Percentiles rank a stretch among this genome's conserved stretches.
These are phyloP conservation scores for Kwoniella heveanensis DNA, from an alignment of 768 basidiomycete genomes.

Conservation along the genomic window DNA sequence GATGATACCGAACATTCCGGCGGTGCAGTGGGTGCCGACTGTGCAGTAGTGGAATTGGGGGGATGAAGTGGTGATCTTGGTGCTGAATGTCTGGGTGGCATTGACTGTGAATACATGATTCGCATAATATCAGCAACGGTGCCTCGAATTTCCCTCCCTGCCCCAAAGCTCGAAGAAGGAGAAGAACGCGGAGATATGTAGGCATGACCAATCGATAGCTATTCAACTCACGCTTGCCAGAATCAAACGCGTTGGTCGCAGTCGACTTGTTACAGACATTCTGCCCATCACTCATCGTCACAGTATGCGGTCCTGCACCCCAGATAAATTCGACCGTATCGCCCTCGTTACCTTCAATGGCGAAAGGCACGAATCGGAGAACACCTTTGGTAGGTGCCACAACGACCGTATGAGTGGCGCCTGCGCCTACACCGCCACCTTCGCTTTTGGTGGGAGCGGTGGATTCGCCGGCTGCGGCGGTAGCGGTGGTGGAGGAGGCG, in stretches of 20 bases:
- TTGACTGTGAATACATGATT: conserved; percentile 29
- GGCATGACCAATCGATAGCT: too few relatives aligned
- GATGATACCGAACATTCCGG: conserved; percentile 45
- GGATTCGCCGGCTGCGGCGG: background rate
- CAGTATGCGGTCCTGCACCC: conserved; percentile 41
- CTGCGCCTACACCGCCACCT: background rate
- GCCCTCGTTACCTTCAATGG: conserved; percentile 31
- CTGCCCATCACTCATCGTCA: conserved; percentile 23
- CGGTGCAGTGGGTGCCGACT: conserved; percentile 36
- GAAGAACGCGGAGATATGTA: too few relatives aligned
- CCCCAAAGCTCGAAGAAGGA: too few relatives aligned
- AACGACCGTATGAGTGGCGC: conserved; percentile 36
- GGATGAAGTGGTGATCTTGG: conserved; percentile 8
- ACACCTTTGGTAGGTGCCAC: conserved; percentile 46
- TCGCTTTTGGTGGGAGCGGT: conserved; percentile 3
- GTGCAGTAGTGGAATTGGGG: conserved; percentile 44
- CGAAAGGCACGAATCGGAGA: conserved; percentile 46
- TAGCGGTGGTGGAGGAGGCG: background rate
- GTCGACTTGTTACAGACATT: conserved; percentile 46
- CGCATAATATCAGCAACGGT: too few relatives aligned
- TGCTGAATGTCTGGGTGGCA: conserved; percentile 36
- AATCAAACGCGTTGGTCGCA: conserved; percentile 32
- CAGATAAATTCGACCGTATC: conserved; percentile 39
- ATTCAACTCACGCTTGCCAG: conserved; percentile 38
- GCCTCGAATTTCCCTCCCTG: too few relatives aligned